These are phyloP conservation scores for Solanum hybrid DNA, from an alignment of 305 asterid genomes.

Conservation along the genomic window DNA sequence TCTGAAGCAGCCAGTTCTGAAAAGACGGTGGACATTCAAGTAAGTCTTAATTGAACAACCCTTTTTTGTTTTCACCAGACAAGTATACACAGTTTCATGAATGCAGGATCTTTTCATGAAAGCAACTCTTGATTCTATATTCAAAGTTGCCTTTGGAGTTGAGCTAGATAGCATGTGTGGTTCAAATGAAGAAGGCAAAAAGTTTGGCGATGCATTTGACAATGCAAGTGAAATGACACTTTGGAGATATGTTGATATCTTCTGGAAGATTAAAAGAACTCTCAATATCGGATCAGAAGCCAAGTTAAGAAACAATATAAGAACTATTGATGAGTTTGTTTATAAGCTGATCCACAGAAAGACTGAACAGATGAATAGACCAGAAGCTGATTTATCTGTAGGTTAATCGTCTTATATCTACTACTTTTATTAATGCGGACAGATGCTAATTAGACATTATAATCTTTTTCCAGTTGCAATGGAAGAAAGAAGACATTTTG, in stretches of 20 bases:
- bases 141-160: constrained; percentile 59
- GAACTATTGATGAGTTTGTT: constrained; percentile 45
- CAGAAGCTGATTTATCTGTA: constrained; percentile 35
- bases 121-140: constrained; percentile 58
- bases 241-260: constrained; percentile 52
- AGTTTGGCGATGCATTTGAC: constrained; percentile 56
- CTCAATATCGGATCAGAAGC: constrained; percentile 58
- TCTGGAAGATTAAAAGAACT: constrained; percentile 57
- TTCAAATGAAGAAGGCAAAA: constrained; percentile 45
- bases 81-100: not conserved
- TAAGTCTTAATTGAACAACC: constrained; percentile 10
- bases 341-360: constrained; percentile 44
- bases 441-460: not conserved
- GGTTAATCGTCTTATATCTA: constrained; percentile 10
- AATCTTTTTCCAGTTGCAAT: constrained; percentile 18
- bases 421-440: not conserved
- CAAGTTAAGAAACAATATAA: constrained; percentile 28
- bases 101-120: constrained; percentile 69
- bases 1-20: constrained; percentile 25
- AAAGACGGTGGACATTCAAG: constrained; percentile 53
- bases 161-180: constrained; percentile 58
- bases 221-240: constrained; percentile 48
- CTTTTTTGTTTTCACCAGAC: not conserved
- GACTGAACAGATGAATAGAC: constrained; percentile 28
- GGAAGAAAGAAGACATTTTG: constrained; percentile 51